phyloP scores from a whole-genome alignment of 208 protist species.

The Trypanosomatidae sp. region DNA sequence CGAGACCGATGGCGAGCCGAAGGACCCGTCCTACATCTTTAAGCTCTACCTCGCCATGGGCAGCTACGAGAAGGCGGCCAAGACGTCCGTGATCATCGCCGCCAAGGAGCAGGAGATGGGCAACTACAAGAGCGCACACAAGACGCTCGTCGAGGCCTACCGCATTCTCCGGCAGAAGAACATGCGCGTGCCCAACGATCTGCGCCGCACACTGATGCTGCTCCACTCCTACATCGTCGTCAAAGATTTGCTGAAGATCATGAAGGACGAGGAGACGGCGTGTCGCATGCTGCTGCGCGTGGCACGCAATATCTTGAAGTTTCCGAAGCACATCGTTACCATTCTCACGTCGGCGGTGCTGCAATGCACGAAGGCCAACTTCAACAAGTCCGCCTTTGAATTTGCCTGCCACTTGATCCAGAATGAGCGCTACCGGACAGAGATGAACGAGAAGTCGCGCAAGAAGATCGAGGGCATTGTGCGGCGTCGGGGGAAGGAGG shows the following conservation, averaged over 20 bases:
- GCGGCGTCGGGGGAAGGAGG: conserved; percentile 81
- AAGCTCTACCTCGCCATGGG: conserved; percentile 96
- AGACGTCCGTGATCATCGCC: conserved; percentile 96
- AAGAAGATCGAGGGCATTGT: conserved; percentile 97
- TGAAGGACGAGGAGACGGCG: conserved; percentile 89
- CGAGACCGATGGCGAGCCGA: conserved; percentile 93
- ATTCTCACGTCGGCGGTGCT: conserved; percentile 96
- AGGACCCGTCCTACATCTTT: conserved; percentile 97
- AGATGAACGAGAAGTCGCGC: conserved; percentile 94
- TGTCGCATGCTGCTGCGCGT: conserved; percentile 97
- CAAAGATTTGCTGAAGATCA: conserved; percentile 90
- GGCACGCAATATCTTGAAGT: conserved; percentile 94
- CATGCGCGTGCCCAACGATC: conserved; percentile 90
- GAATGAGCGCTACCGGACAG: conserved; percentile 92
- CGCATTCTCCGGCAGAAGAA: conserved; percentile 85
- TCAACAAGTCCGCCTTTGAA: conserved; percentile 95
- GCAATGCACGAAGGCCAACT: conserved; percentile 92
- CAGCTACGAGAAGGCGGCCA: conserved; percentile 95
- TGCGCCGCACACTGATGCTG: conserved; percentile 92
- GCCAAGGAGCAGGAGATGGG: conserved; percentile 94
- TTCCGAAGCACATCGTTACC: conserved; percentile 92
- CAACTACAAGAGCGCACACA: conserved; percentile 94
- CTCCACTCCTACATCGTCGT: conserved; percentile 97
- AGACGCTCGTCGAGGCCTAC: conserved; percentile 94
- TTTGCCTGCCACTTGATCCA: conserved; percentile 96